A percentile compares a stretch with the other conserved stretches of the same genome.
Evolutionary conservation across 164 flowering plant genomes (phyloP).

Genomic region (Kingdonia uniflora): DNA sequence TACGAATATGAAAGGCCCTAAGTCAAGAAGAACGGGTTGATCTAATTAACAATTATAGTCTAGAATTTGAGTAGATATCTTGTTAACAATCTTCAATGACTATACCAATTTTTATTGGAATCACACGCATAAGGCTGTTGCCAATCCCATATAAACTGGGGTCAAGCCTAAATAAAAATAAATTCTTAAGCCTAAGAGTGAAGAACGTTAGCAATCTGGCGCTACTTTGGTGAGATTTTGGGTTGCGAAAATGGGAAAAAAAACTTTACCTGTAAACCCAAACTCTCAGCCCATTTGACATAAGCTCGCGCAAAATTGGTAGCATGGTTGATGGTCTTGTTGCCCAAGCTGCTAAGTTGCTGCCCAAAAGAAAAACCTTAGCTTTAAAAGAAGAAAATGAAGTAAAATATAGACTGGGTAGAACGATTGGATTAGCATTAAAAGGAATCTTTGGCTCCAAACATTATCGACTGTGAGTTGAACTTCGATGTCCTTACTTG

Average conservation of each 20-base stretch:
- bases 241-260: too few relatives aligned
- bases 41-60: not conserved
- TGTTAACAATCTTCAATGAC: not conserved
- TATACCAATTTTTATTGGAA: not conserved
- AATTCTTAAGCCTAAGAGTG: too few relatives aligned
- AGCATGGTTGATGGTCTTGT: constrained; percentile 12
- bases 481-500: constrained; percentile 10
- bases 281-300: constrained; percentile 15
- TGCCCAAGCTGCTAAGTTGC: not conserved
- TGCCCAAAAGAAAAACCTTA: not conserved
- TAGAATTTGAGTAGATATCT: not conserved
- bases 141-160: too few relatives aligned
- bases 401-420: too few relatives aligned
- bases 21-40: not conserved
- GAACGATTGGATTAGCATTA: too few relatives aligned
- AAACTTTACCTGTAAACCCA: constrained; percentile 20
- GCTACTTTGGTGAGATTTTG: too few relatives aligned
- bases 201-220: too few relatives aligned
- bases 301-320: constrained; percentile 16
- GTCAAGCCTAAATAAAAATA: too few relatives aligned
- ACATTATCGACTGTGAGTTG: too few relatives aligned
- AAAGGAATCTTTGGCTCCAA: too few relatives aligned
- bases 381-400: not conserved
- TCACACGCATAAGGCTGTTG: too few relatives aligned
- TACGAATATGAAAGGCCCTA: not conserved